Conservation (phyloP, 106 monocot genomes). For the Dendrobium huoshanense region DNA sequence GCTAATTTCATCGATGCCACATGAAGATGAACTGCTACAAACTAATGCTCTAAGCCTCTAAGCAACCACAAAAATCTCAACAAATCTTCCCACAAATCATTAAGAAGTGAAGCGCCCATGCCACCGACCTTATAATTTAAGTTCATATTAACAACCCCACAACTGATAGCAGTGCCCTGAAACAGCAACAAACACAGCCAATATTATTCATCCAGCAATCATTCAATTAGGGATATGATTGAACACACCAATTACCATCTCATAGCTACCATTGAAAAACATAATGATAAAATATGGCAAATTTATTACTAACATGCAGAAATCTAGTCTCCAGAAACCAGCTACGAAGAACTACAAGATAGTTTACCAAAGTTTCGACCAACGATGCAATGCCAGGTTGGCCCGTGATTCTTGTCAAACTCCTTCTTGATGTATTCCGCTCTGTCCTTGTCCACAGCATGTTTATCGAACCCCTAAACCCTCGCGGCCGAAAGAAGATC, state of each 20-base stretch:
- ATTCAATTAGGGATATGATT: neutral
- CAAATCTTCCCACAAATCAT: neutral
- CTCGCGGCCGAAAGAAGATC: neutral
- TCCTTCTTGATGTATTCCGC: slow-evolving; percentile 98
- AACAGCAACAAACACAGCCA: neutral
- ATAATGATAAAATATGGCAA: neutral
- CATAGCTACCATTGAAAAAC: neutral
- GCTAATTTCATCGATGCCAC: neutral
- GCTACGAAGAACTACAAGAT: neutral
- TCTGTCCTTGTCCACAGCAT: slow-evolving; percentile 89
- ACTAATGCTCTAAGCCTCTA: neutral
- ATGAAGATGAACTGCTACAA: neutral
- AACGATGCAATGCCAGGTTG: slow-evolving; percentile 99
- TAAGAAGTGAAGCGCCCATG: neutral
- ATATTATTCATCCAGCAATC: neutral
- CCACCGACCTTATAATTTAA: neutral
- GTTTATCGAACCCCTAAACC: slow-evolving; percentile 74
- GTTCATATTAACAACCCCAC: neutral
- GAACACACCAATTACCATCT: neutral
- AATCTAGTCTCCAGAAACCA: neutral
- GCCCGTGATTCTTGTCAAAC: slow-evolving; percentile 87
- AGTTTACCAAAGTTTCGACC: slow-evolving; percentile 86
- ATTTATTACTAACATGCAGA: neutral
- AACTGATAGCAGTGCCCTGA: neutral
- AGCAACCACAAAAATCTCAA: neutral